A percentile compares a stretch with the other conserved stretches of the same genome.
phyloP scores from a whole-genome alignment of 208 protist genomes.

The Trypanosoma vivax region DNA sequence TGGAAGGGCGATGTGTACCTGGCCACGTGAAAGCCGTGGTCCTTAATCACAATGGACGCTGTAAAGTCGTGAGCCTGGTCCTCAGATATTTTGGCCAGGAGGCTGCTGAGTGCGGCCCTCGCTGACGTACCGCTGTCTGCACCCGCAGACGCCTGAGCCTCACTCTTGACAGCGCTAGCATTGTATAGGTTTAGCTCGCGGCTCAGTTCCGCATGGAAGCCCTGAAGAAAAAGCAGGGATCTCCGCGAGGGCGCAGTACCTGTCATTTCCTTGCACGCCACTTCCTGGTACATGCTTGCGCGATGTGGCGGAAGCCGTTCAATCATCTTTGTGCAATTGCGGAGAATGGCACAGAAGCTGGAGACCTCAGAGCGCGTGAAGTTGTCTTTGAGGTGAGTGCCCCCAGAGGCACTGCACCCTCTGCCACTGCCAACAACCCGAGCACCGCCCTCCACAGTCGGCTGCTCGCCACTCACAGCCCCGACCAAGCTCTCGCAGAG shows the following conservation, averaged over 20 bases:
- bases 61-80: constrained; percentile 12
- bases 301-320: constrained; percentile 43
- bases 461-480: constrained; percentile 23
- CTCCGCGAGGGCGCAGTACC: constrained; percentile 26
- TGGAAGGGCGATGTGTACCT: constrained; percentile 15
- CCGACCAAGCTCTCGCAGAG: constrained; percentile 22
- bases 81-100: constrained; percentile 39
- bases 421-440: not conserved
- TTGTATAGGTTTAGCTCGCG: constrained; percentile 10
- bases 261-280: constrained; percentile 32
- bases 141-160: not conserved
- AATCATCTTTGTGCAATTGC: constrained; percentile 45
- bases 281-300: constrained; percentile 40
- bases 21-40: constrained; percentile 4
- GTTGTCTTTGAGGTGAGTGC: not conserved
- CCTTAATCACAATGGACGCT: constrained; percentile 14
- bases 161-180: constrained; percentile 7
- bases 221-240: constrained; percentile 42
- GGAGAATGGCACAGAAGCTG: constrained; percentile 39
- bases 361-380: constrained; percentile 29
- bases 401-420: not conserved
- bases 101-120: constrained; percentile 37
- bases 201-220: constrained; percentile 23
- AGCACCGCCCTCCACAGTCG: not conserved
- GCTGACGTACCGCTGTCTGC: constrained; percentile 3